Percentiles rank a stretch among this genome's conserved stretches.
Evolutionary conservation across 305 asterid species (phyloP).

Genomic region (Coffea humblotiana): DNA sequence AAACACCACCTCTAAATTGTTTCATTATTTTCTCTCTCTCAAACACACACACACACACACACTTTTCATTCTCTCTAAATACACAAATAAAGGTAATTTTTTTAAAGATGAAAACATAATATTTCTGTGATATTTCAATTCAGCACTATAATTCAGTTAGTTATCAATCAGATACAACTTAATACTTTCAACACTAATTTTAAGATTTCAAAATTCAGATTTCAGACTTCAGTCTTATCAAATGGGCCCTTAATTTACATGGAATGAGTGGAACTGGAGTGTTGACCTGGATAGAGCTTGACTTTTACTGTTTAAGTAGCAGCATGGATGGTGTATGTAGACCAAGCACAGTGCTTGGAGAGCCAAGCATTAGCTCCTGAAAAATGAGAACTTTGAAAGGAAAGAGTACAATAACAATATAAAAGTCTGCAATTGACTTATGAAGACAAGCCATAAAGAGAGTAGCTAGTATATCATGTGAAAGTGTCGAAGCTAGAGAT

Average conservation of each 20-base stretch:
- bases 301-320: background rate
- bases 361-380: background rate
- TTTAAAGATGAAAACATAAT: too few relatives aligned
- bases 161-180: too few relatives aligned
- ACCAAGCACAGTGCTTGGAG: background rate
- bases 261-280: background rate
- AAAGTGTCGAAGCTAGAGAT: background rate
- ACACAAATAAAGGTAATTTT: too few relatives aligned
- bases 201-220: too few relatives aligned
- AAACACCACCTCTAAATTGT: too few relatives aligned
- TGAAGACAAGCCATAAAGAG: background rate
- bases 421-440: background rate
- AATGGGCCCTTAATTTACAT: background rate
- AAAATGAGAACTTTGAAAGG: background rate
- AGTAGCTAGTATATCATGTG: background rate
- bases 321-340: background rate
- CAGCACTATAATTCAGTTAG: too few relatives aligned
- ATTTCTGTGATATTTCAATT: too few relatives aligned
- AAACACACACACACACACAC: too few relatives aligned
- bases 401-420: background rate
- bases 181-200: too few relatives aligned
- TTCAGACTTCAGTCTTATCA: too few relatives aligned
- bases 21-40: too few relatives aligned
- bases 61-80: too few relatives aligned
- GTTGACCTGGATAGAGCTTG: constrained; percentile 11